Evolutionary conservation across 164 flowering plant genomes (phyloP).

Genomic region (Umbellularia californica): DNA sequence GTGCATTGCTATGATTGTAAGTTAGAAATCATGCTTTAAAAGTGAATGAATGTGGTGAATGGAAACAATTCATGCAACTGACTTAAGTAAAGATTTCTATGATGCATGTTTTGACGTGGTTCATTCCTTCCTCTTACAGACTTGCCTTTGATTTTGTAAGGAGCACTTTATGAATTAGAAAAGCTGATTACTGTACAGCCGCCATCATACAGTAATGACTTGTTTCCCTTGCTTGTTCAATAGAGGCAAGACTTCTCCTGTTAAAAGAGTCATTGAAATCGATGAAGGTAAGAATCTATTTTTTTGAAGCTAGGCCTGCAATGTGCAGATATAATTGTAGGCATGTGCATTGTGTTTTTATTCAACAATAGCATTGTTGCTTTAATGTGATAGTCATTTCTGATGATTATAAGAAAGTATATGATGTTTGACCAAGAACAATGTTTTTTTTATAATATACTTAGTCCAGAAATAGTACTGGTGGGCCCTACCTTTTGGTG

Average conservation of each 20-base stretch:
- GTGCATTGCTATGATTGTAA: neutral
- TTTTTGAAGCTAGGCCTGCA: neutral
- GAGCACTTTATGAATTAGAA: slow-evolving; percentile 6
- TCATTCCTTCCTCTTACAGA: slow-evolving; percentile 12
- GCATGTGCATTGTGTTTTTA: neutral
- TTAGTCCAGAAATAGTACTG: neutral
- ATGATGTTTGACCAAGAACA: neutral
- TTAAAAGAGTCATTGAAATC: slow-evolving; percentile 20
- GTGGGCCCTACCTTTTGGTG: neutral
- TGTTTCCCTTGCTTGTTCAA: slow-evolving; percentile 46
- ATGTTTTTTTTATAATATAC: neutral
- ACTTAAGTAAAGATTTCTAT: neutral
- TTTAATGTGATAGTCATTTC: neutral
- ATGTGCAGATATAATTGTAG: neutral
- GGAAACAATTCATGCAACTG: neutral
- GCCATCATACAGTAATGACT: slow-evolving; percentile 35
- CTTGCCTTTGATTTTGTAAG: slow-evolving; percentile 6
- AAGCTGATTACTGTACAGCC: slow-evolving; percentile 12
- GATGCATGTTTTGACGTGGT: neutral
- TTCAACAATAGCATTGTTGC: neutral
- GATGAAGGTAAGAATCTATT: slow-evolving; percentile 43
- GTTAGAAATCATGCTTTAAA: neutral
- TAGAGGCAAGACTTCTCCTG: slow-evolving; percentile 18
- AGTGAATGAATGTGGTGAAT: neutral
- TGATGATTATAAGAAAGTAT: neutral